phyloP scores from a whole-genome alignment of 495 filamentous ascomycete genomes.

The Tricharina praecox region DNA sequence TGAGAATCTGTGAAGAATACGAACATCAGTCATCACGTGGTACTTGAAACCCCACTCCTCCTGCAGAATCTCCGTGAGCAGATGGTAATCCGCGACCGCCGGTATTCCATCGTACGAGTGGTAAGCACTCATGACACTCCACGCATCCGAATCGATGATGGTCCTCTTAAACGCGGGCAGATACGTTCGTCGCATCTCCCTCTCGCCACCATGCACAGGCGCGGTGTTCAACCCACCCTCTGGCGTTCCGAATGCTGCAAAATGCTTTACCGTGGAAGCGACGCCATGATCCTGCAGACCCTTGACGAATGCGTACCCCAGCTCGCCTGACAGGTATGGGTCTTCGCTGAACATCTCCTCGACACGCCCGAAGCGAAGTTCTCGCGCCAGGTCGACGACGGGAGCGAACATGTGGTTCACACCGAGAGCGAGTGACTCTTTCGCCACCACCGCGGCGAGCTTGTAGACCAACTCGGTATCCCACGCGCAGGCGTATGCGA shows the following conservation, averaged over 20 bases:
- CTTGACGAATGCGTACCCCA: constrained; percentile 40
- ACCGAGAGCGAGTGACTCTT: constrained; percentile 45
- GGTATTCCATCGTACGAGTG: constrained; percentile 54
- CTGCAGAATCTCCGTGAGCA: constrained; percentile 48
- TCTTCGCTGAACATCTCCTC: constrained; percentile 57
- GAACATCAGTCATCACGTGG: constrained; percentile 33
- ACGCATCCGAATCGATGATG: constrained; percentile 51
- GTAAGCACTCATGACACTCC: constrained; percentile 51
- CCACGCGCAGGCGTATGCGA: constrained; percentile 50
- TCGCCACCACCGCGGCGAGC: constrained; percentile 44
- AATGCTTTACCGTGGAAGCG: constrained; percentile 54
- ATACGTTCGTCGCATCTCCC: constrained; percentile 48
- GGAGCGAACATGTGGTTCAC: constrained; percentile 55
- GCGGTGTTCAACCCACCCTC: constrained; percentile 55
- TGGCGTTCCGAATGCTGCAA: constrained; percentile 44
- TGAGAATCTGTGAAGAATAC: constrained; percentile 31
- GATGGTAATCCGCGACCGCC: constrained; percentile 41
- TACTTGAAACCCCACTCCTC: constrained; percentile 56
- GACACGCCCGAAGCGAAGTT: constrained; percentile 50
- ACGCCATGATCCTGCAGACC: constrained; percentile 47
- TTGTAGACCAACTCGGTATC: constrained; percentile 40
- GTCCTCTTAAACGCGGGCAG: constrained; percentile 47
- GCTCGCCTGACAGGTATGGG: constrained; percentile 38
- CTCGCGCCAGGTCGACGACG: constrained; percentile 47
- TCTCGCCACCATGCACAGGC: constrained; percentile 50